phyloP scores from a whole-genome alignment of 192 early-diverging fungal species.

The Backusella mclennaniae region DNA sequence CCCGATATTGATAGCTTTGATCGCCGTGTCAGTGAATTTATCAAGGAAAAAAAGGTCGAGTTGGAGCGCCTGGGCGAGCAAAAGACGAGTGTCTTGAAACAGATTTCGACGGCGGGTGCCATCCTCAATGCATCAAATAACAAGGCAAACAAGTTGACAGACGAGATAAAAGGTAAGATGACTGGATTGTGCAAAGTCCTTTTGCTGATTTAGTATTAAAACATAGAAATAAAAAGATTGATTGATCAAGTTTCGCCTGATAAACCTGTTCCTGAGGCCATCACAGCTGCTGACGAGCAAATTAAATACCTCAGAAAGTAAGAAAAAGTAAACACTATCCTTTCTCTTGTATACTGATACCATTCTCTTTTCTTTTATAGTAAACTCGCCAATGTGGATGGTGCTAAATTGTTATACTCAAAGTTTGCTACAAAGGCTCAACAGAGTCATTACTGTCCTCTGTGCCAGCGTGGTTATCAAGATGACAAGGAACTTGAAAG shows the following conservation, averaged over 20 bases:
- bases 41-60: neutral
- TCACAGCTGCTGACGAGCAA: slow-evolving; percentile 28
- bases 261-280: slow-evolving; percentile 16
- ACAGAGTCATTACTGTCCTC: slow-evolving; percentile 68
- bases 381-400: slow-evolving; percentile 30
- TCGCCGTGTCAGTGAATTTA: neutral
- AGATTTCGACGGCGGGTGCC: neutral
- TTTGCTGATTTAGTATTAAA: neutral
- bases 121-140: neutral
- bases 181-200: neutral
- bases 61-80: neutral
- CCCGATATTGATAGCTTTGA: slow-evolving; percentile 10
- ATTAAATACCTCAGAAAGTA: slow-evolving; percentile 34
- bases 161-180: neutral
- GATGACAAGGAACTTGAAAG: slow-evolving; percentile 43
- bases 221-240: neutral
- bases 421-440: slow-evolving; percentile 68
- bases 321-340: neutral
- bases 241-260: slow-evolving; percentile 4
- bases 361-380: neutral
- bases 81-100: neutral
- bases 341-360: too few relatives aligned
- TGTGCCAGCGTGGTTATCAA: slow-evolving; percentile 80
- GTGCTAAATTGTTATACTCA: slow-evolving; percentile 60
- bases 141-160: neutral